phyloP scores from a whole-genome alignment of 768 basidiomycete genomes.

The Solioccasus polychromus region DNA sequence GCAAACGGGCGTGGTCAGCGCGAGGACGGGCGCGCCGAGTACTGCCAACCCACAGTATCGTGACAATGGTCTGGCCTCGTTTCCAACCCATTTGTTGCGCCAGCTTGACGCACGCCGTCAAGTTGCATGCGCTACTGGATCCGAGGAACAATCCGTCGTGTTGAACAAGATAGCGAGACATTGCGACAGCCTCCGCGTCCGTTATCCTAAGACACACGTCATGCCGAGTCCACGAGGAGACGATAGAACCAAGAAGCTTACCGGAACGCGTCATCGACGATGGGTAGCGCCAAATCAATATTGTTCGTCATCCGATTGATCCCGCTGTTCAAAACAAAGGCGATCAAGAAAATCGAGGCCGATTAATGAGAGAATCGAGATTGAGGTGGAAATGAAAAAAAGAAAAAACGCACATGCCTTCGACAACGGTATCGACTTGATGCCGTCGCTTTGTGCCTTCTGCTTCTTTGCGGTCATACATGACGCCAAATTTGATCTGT shows the following conservation, averaged over 20 bases:
- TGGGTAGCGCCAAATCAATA: constrained; percentile 76
- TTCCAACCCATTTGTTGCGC: constrained; percentile 67
- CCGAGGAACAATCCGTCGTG: constrained; percentile 94
- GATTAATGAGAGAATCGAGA: too few relatives aligned
- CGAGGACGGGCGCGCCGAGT: neutral
- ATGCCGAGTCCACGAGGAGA: neutral
- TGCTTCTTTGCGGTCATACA: constrained; percentile 90
- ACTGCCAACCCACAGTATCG: constrained; percentile 67
- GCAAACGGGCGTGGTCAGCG: neutral
- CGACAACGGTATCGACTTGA: constrained; percentile 96
- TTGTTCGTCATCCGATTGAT: constrained; percentile 94
- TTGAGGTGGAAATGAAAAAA: constrained; percentile 5
- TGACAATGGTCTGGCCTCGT: constrained; percentile 73
- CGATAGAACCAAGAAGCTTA: constrained; percentile 26
- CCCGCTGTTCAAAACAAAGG: constrained; percentile 52
- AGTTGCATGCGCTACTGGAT: constrained; percentile 93
- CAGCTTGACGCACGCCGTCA: constrained; percentile 87
- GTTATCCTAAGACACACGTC: constrained; percentile 57
- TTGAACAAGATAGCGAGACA: constrained; percentile 90
- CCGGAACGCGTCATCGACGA: constrained; percentile 91
- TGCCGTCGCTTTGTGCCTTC: constrained; percentile 93
- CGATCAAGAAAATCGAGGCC: too few relatives aligned
- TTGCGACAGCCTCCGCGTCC: constrained; percentile 91
- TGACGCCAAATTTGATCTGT: constrained; percentile 86
- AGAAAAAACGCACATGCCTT: constrained; percentile 62